phyloP scores from a whole-genome alignment of 2,329 filamentous ascomycete species.

The Pyrenochaeta sp. region DNA sequence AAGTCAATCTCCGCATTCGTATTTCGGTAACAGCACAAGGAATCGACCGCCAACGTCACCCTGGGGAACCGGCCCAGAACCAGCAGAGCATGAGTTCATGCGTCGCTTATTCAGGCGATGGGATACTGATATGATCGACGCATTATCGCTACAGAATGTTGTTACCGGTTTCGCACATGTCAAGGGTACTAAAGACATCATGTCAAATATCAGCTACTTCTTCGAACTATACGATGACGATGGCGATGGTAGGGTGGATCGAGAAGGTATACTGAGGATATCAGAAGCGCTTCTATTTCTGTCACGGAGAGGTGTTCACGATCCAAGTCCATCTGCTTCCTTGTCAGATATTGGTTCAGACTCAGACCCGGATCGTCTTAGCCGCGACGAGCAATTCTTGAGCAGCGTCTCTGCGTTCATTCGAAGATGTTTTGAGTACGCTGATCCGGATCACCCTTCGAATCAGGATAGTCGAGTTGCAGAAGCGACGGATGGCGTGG shows the following conservation, averaged over 20 bases:
- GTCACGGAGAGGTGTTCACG: conserved; percentile 85
- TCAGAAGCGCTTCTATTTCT: conserved; percentile 94
- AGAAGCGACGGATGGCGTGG: conserved; percentile 44
- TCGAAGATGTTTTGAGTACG: conserved; percentile 95
- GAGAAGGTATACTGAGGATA: conserved; percentile 93
- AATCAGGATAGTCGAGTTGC: conserved; percentile 56
- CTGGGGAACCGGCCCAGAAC: conserved; percentile 69
- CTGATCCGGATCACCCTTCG: conserved; percentile 81
- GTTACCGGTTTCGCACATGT: conserved; percentile 89
- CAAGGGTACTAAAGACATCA: conserved; percentile 93
- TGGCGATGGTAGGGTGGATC: conserved; percentile 86
- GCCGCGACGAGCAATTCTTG: conserved; percentile 84
- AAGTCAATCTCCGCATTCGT: conserved; percentile 62
- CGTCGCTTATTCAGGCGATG: conserved; percentile 85
- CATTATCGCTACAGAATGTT: conserved; percentile 86
- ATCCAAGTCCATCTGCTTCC: conserved; percentile 71
- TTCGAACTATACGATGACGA: conserved; percentile 97
- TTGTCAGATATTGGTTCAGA: conserved; percentile 58
- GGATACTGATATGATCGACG: conserved; percentile 80
- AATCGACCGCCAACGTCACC: conserved; percentile 56
- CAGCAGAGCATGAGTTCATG: conserved; percentile 95
- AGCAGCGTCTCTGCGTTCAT: conserved; percentile 96
- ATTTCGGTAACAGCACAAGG: conserved; percentile 60
- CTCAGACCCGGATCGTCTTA: conserved; percentile 54
- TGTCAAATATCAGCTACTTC: conserved; percentile 97